phyloP scores from a whole-genome alignment of 2,329 filamentous ascomycete genomes.

The Phialophora macrospora region DNA sequence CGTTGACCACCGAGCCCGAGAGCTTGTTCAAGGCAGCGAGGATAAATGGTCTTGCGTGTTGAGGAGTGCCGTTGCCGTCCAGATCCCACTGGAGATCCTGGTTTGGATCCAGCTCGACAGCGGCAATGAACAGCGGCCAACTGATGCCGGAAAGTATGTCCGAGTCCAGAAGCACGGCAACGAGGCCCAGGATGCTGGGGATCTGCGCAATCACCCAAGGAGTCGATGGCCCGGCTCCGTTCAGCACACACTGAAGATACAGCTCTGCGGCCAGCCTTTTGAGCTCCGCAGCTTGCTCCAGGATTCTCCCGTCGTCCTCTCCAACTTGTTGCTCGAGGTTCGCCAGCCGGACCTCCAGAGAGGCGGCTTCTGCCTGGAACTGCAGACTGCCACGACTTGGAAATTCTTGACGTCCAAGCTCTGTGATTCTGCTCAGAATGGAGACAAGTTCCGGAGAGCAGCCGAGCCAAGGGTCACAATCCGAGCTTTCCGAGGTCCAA shows the following conservation, averaged over 20 bases:
- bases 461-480: constrained; percentile 55
- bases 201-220: constrained; percentile 33
- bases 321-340: constrained; percentile 45
- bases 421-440: constrained; percentile 55
- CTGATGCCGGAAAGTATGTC: constrained; percentile 16
- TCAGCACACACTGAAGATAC: constrained; percentile 54
- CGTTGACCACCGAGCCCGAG: constrained; percentile 51
- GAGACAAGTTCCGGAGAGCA: constrained; percentile 55
- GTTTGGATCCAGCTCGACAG: constrained; percentile 22
- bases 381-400: constrained; percentile 10
- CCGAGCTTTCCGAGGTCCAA: constrained; percentile 49
- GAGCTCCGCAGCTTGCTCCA: constrained; percentile 49
- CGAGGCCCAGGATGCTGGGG: constrained; percentile 8
- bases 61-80: constrained; percentile 30
- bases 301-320: constrained; percentile 42
- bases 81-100: constrained; percentile 47
- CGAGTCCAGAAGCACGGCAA: constrained; percentile 9
- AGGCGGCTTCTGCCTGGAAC: constrained; percentile 45
- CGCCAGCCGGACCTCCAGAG: constrained; percentile 45
- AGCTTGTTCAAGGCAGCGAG: constrained; percentile 50
- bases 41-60: constrained; percentile 48
- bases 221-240: constrained; percentile 50
- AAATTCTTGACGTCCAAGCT: constrained; percentile 47
- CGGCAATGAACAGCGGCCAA: constrained; percentile 26
- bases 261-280: constrained; percentile 52